A percentile compares a stretch with the other conserved stretches of the same genome.
phyloP scores from a whole-genome alignment of 1,284 basidiomycete species.

The Apiotrichum akiyoshidainum region DNA sequence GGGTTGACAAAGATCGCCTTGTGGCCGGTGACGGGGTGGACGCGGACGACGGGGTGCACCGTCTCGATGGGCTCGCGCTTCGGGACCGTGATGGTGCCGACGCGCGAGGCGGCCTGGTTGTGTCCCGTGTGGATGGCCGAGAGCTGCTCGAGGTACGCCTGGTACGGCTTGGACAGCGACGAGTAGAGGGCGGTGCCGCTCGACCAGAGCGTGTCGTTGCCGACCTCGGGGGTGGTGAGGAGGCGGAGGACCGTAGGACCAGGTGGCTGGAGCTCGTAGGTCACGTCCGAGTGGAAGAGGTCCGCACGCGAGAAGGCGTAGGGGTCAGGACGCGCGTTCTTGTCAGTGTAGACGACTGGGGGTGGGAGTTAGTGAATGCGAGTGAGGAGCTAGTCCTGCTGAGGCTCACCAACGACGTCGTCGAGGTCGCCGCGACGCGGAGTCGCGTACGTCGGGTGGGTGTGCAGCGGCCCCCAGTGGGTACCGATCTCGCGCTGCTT shows the following conservation, averaged over 20 bases:
- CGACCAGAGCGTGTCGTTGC: conserved; percentile 68
- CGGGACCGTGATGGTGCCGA: conserved; percentile 60
- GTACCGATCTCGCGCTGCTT: conserved; percentile 69
- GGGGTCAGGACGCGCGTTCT: conserved; percentile 65
- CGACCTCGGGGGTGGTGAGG: conserved; percentile 63
- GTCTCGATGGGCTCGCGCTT: conserved; percentile 69
- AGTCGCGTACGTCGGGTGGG: conserved; percentile 74
- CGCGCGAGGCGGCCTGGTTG: conserved; percentile 61
- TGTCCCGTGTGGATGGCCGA: conserved; percentile 66
- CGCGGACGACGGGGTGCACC: conserved; percentile 52
- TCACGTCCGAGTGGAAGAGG: conserved; percentile 74
- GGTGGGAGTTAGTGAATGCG: background rate
- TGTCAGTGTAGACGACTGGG: conserved; percentile 53
- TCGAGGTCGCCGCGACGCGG: conserved; percentile 65
- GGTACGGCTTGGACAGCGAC: conserved; percentile 64
- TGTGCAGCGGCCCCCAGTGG: conserved; percentile 74
- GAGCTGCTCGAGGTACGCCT: conserved; percentile 64
- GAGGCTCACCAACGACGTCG: conserved; percentile 59
- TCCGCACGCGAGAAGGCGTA: conserved; percentile 69
- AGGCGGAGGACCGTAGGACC: conserved; percentile 82
- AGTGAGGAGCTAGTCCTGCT: background rate
- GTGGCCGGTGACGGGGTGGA: conserved; percentile 47
- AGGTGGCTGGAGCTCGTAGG: conserved; percentile 77
- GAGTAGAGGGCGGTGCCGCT: conserved; percentile 63
- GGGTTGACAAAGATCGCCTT: conserved; percentile 52